Evolutionary conservation across 2,329 filamentous ascomycete genomes (phyloP), one percentile per base, ranked within the genome.

Genomic region (Fusarium protoensiforme): DNA sequence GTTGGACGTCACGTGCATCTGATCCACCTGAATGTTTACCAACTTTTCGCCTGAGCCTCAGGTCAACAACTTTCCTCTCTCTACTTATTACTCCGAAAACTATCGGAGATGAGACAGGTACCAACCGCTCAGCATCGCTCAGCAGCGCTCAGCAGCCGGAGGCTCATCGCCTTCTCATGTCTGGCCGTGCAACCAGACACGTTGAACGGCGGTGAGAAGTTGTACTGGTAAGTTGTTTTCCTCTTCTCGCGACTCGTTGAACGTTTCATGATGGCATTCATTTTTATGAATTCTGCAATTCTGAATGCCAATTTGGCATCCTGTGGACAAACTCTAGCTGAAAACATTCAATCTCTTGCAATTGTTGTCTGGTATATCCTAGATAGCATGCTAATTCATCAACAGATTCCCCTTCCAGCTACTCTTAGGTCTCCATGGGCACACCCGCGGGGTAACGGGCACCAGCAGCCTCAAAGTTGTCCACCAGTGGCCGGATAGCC

Each of bases 251-350:
- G 53, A 62, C 41, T 20, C 11, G 16, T 18, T 43, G 35, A 56
- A 72, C 35, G 29, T 59, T 68, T 67, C 61, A 81, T 82, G 81
- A 83, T 83, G 81, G 65, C 68, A 80, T 83, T 81, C 78, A 80
- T 83, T 78, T 75, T 74, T 78, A 78, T 82, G 85, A 85, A 85
- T 86, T 86, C 85, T 86, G 85, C 85, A 86, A 86, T 86, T 83
- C 85, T 81, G 80, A 86, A 83, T 75, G 74, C 74, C 78, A 60
- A 69, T 64, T 68, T 69, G 72, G 67, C 63, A 58, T 75, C 31
- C 68, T 81, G 81, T 81, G 79, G 80, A 83, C 70, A 82, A 69
- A 64, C 78, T 75, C 72, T 74, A 73, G 75, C 78, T 78, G 72
- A 72, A 48, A 48, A 39, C 61, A 59, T 63, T 20, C 14, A 2